Evolutionary conservation across 2,329 filamentous ascomycete species (phyloP).

Genomic region (Geosmithia morbida): DNA sequence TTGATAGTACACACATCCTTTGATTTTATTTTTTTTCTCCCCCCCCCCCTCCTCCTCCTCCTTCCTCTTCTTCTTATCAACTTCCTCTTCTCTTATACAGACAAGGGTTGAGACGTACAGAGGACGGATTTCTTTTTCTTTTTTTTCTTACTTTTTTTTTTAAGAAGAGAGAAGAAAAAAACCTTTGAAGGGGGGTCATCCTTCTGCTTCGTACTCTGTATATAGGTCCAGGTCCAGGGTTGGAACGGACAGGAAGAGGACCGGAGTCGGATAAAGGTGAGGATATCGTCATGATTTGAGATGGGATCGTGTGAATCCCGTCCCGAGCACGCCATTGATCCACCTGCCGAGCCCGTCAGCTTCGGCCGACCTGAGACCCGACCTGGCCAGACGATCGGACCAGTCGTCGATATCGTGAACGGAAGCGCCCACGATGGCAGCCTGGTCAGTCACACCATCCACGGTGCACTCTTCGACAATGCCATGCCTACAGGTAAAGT

Average conservation of each 20-base stretch:
- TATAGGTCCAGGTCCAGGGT: too few relatives aligned
- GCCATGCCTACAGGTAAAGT: constrained; percentile 21
- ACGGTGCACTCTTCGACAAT: constrained; percentile 17
- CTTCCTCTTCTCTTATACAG: too few relatives aligned
- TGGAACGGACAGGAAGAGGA: not conserved
- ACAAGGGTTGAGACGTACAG: too few relatives aligned
- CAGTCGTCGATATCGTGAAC: constrained; percentile 2
- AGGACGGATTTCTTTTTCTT: too few relatives aligned
- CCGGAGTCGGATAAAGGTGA: not conserved
- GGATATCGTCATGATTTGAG: not conserved
- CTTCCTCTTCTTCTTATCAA: too few relatives aligned
- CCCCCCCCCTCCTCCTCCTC: too few relatives aligned
- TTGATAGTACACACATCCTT: too few relatives aligned
- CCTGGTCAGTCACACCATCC: constrained; percentile 4
- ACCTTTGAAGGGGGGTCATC: too few relatives aligned
- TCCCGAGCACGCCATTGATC: constrained; percentile 3
- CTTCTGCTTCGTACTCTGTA: too few relatives aligned
- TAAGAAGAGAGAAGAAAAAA: too few relatives aligned
- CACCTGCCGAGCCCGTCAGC: constrained; percentile 1
- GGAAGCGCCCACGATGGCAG: not conserved
- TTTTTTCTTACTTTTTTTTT: too few relatives aligned
- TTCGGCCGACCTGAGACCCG: constrained; percentile 1
- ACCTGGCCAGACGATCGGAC: not conserved
- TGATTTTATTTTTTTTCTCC: too few relatives aligned
- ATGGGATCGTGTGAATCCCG: not conserved